Evolutionary conservation across 2,329 filamentous ascomycete genomes (phyloP), one percentile per base, ranked within the genome.

Genomic region (Aspergillus fijiensis): DNA sequence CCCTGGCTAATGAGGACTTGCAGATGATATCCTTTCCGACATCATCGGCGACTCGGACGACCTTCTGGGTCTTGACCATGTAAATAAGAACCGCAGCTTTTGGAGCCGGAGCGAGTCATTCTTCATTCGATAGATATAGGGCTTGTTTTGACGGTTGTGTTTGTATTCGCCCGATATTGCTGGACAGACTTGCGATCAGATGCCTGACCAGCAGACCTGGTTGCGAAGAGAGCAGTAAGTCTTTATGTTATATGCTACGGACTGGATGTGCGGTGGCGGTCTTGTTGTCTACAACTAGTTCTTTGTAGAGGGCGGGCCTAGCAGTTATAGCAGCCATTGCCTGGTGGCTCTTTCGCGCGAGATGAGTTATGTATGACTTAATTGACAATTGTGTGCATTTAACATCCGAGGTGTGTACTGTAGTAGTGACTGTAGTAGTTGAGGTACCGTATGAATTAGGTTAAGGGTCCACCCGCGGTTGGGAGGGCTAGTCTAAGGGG

Each of bases 1-100:
- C 16, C 51, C 61, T 60, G 47, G 64, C 63, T 58, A 16, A 35
- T 16, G 55, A 66, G 51, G 12, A 16, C 45, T 12, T 49, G 48
- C 59, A 81, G 79, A 80, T 60, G 77, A 82, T 61, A 75, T 81
- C 27, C 72, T 81, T 42, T 74, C 77, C 49, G 79, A 81, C 54
- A 67, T 80, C 39, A 90, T 92, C 63, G 96, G 95, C 76, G 88
- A 95, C 61, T 86, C 92, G 0, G 84, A 89, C n/a, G 86, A 89
- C 56, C 83, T 96, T 21, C 86, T 98, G 51, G 83, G 84, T 19
- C 77, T 88, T 57, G 86, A 88, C 67, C 85, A 88, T 75, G 78
- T 84, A 62, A 87, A 87, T 77, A 86, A 87, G 72, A 81, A 79
- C 61, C 79, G 84, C 61, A 84, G 78, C 68, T 82, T 84, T 71